A percentile compares a stretch with the other conserved stretches of the same genome.
Evolutionary conservation across 176 grass and related monocot species (phyloP).

Genomic region (Alopecurus myosuroides): DNA sequence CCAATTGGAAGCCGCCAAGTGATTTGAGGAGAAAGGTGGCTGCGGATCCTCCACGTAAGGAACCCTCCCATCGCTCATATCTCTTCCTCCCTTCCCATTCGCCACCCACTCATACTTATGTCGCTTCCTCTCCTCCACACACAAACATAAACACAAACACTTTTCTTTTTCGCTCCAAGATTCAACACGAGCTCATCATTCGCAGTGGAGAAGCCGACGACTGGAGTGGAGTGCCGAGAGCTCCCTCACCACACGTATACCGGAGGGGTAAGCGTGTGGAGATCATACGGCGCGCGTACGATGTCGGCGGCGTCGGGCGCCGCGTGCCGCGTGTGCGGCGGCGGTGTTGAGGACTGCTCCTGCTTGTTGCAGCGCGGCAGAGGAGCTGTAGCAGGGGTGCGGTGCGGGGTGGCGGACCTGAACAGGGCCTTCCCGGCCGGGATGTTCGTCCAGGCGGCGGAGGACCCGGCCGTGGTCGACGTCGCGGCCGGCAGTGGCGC

Average conservation of each 20-base stretch:
- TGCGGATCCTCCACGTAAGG: constrained; percentile 48
- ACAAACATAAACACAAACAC: background rate
- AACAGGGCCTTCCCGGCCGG: constrained; percentile 28
- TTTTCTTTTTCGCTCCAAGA: background rate
- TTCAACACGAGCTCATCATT: constrained; percentile 6
- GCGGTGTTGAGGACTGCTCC: constrained; percentile 26
- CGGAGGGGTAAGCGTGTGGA: background rate
- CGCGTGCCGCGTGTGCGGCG: constrained; percentile 37
- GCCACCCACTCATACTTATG: constrained; percentile 27
- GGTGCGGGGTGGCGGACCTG: constrained; percentile 40
- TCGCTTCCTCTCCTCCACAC: constrained; percentile 48
- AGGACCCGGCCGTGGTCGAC: constrained; percentile 1
- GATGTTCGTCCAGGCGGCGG: constrained; percentile 17
- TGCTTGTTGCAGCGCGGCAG: background rate
- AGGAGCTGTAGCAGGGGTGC: background rate
- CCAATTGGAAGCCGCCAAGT: constrained; percentile 24
- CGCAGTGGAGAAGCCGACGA: constrained; percentile 20
- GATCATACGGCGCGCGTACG: background rate
- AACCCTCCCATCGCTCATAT: constrained; percentile 34
- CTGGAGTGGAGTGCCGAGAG: background rate
- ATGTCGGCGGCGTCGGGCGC: constrained; percentile 46
- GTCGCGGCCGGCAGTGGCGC: background rate
- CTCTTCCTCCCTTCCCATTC: constrained; percentile 27
- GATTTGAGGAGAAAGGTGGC: constrained; percentile 36
- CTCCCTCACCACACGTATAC: constrained; percentile 14